Evolutionary conservation across 2,329 filamentous ascomycete species (phyloP), one percentile per base, ranked within the genome.

Genomic region (Botrytis fragariae): DNA sequence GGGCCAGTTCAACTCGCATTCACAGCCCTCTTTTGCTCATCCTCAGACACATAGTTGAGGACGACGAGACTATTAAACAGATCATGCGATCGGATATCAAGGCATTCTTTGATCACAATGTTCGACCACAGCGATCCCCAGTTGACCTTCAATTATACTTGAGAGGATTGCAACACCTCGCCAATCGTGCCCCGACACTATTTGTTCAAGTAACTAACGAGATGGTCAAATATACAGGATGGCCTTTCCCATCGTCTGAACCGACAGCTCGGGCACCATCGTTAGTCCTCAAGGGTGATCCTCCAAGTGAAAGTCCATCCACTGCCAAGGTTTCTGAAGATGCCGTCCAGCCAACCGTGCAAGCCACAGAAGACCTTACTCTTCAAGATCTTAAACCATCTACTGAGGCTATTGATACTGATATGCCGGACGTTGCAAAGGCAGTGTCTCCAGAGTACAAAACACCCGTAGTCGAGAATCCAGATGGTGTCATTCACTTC

Each of bases 401-500:
- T 3, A 91, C 89, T 0, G 89, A 92, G 79, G 79, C 82, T 18
- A 83, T 81, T 64, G 89, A 90, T 76, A 89, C 88, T 77, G 87
- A 89, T 39, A 88, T 90, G 84, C 82, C 85, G 2, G 92, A 93
- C 78, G 87, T 85, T 32, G 85, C 88, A 4, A 97, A 95, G 82
- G 82, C 82, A 45, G 76, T 85, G 5, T 78, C 84, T 0, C 81
- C 84, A 51, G 94, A 98, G 74, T 83, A 89, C 59, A 98, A 97
- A 83, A 86, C 93, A 14, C 95, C 96, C 1, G 87, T 95, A 20
- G 90, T 98, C 9, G 95, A 98, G 81, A 94, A 96, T 75, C 94
- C 95, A 0, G 96, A 98, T 82, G 96, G 96, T 6, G 94, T 99
- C 5, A 91, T 99, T 73, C 94, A 98, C 79, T 99, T 97, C 82